A percentile compares a stretch with the other conserved stretches of the same genome.
phyloP scores from a whole-genome alignment of 371 early-diverging fungal species.

The Apophysomyces trapeziformis region DNA sequence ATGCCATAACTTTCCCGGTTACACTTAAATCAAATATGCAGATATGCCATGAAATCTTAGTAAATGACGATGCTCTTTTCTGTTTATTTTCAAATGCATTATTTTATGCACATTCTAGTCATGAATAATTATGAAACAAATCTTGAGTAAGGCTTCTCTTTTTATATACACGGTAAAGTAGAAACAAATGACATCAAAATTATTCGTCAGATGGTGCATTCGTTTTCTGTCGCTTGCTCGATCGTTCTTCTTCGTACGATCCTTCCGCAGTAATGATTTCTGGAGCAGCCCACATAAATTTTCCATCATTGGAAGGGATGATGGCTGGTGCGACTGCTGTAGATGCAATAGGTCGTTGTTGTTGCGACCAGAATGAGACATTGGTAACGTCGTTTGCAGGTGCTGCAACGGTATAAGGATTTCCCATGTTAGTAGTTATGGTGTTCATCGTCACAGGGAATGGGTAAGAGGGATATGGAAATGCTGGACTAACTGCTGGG shows the following conservation, averaged over 20 bases:
- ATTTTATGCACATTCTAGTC: conserved; percentile 5
- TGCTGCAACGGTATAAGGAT: conserved; percentile 4
- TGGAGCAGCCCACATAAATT: conserved; percentile 34
- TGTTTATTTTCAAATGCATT: conserved; percentile 2
- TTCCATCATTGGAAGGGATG: conserved; percentile 37
- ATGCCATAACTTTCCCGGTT: too few species aligned
- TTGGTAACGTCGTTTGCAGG: conserved; percentile 27
- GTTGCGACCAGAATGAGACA: conserved; percentile 40
- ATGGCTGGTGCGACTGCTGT: conserved; percentile 26
- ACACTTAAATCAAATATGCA: too few species aligned
- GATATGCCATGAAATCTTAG: too few species aligned
- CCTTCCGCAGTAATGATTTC: neutral
- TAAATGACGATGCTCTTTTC: too few species aligned
- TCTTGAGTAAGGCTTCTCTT: neutral
- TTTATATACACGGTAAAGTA: conserved; percentile 4
- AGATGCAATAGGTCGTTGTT: conserved; percentile 22
- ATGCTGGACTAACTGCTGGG: conserved; percentile 1
- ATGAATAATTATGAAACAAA: neutral
- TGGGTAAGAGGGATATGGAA: conserved; percentile 37
- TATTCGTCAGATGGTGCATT: conserved; percentile 3
- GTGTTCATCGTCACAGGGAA: conserved; percentile 40
- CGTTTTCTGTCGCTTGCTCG: conserved; percentile 3
- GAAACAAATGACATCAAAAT: neutral
- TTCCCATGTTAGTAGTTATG: conserved; percentile 22
- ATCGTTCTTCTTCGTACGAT: neutral